Base-by-base conservation (phyloP, 495 filamentous ascomycete species). In the Hypoxylon cercidicola region DNA sequence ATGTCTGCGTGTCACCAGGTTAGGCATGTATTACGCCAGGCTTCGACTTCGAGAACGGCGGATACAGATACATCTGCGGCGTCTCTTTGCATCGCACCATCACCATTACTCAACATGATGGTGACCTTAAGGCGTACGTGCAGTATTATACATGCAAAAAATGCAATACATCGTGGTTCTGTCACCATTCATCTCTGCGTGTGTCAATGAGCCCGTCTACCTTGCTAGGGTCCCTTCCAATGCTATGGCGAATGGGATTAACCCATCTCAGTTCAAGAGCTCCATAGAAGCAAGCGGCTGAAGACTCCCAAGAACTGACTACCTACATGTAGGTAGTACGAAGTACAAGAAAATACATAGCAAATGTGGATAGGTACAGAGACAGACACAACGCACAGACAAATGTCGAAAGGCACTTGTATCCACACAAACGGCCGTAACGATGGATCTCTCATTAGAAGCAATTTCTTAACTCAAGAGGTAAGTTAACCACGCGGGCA, bases 221-320 rank as follows among this genome's bases (percentile, higher is more conserved):
- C 35, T 45, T 62, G 21, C 64, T 9, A 60, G 64, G 64, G 60
- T 68, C 54, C 35, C 18, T 39, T 39, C 55, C 58, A 59, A 63
- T 63, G 55, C 43, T 35, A 51, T 16, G 47, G 48, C 59, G 50
- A 55, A 55, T 68, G 59, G 60, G 58, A 53, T 63, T 25, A 25
- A 25, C 23, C 55, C 59, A 60, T 6, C 11, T 49, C 37, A 43
- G 43, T 53, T 40, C 32, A 43, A 58, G 41, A 57, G 19, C 23
- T 25, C 30, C 30, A 32, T 32, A 47, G 46, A 32, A 49, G 46
- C 25, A 32, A 49, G 46, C 46, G 46, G 46, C 46, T 49, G 46
- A 49, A 34, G 28, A 32, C 30, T 32, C 20, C 16, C 16, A 43
- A 18, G 32, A 51, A 55, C 19, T 49, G 46, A 57, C 55, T 47